phyloP scores from a whole-genome alignment of 192 early-diverging fungal genomes.

The Gorgonomyces haynaldii region DNA sequence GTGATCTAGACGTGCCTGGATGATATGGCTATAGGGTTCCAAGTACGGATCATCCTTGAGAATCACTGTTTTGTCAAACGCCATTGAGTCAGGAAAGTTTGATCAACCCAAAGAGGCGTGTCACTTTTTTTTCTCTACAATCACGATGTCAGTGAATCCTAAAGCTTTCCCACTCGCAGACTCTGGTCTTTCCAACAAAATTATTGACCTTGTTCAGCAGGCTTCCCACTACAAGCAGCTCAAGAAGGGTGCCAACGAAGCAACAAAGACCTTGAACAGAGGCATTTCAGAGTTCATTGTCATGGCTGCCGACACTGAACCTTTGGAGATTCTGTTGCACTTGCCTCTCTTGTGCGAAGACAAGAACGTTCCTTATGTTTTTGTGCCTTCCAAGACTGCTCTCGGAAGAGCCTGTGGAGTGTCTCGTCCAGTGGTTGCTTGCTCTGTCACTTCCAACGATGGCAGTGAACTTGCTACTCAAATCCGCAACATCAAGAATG shows the following conservation, averaged over 20 bases:
- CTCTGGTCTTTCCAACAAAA: constrained; percentile 75
- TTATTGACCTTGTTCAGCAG: constrained; percentile 96
- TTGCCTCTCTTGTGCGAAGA: constrained; percentile 97
- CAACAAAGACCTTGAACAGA: constrained; percentile 98
- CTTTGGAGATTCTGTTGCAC: constrained; percentile 95
- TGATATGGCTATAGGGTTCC: too few relatives aligned
- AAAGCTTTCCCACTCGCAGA: constrained; percentile 89
- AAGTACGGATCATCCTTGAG: too few relatives aligned
- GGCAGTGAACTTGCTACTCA: constrained; percentile 89
- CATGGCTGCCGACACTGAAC: constrained; percentile 96
- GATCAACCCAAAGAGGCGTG: background rate
- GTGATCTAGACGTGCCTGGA: too few relatives aligned
- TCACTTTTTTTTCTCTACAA: constrained; percentile 1
- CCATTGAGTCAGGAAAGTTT: background rate
- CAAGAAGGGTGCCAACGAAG: constrained; percentile 99
- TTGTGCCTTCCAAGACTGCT: constrained; percentile 92
- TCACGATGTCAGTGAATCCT: constrained; percentile 24
- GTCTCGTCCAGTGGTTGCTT: constrained; percentile 82
- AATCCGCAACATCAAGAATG: constrained; percentile 77
- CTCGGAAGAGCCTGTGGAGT: constrained; percentile 97
- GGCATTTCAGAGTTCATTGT: constrained; percentile 89
- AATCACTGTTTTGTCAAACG: too few relatives aligned
- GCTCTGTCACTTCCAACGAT: constrained; percentile 94
- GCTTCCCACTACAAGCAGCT: constrained; percentile 99
- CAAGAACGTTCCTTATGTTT: constrained; percentile 99